These are phyloP conservation scores for Mallotus japonicus DNA, from an alignment of 441 rosid genomes.

Conservation along the genomic window DNA sequence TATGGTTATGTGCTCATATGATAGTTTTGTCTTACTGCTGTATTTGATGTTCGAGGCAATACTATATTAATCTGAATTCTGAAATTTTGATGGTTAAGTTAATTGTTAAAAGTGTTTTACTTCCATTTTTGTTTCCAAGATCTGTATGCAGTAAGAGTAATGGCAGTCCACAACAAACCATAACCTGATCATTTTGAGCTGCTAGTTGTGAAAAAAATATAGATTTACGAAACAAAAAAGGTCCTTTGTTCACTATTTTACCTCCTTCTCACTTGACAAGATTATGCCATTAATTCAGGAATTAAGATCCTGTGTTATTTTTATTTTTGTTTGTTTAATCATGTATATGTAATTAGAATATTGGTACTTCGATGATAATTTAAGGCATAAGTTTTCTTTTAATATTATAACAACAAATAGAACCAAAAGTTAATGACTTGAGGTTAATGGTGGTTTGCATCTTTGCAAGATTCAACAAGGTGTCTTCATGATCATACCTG, in stretches of 20 bases:
- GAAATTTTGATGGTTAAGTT: neutral
- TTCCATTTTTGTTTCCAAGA: neutral
- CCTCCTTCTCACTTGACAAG: neutral
- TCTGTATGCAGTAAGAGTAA: neutral
- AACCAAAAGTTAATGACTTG: neutral
- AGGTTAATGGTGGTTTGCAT: neutral
- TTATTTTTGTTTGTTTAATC: neutral
- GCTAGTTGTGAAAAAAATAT: neutral
- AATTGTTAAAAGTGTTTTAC: neutral
- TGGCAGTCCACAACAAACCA: no score
- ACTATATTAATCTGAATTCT: neutral
- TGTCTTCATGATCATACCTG: neutral
- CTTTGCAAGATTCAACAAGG: constrained; percentile 1
- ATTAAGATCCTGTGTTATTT: neutral
- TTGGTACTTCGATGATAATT: neutral
- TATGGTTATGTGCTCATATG: constrained; percentile 14
- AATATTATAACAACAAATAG: neutral
- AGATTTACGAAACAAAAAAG: neutral
- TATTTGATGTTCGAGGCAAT: neutral
- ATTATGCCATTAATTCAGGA: neutral
- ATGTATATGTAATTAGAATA: neutral
- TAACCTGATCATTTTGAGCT: neutral
- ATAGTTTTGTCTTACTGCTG: constrained; percentile 5
- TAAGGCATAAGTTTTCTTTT: neutral
- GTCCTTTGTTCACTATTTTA: neutral